Evolutionary conservation across 2,329 filamentous ascomycete species (phyloP).

Genomic region (Fusarium goolgardi): DNA sequence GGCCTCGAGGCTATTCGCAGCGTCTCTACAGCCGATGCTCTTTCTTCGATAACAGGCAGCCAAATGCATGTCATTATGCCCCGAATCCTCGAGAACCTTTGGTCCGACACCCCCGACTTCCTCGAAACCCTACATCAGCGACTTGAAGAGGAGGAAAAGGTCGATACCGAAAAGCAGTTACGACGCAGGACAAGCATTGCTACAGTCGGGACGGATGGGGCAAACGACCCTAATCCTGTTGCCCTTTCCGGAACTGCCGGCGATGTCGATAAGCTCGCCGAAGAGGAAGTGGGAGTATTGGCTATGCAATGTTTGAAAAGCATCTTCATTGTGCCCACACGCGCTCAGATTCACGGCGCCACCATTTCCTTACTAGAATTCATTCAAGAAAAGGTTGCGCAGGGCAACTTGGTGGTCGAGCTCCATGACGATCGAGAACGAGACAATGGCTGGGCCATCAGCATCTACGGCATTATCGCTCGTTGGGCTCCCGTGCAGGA

Average conservation of each 20-base stretch:
- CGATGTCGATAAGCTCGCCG: conserved; percentile 89
- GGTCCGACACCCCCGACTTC: conserved; percentile 77
- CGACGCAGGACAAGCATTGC: conserved; percentile 81
- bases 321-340: conserved; percentile 85
- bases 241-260: conserved; percentile 83
- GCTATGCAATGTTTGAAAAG: conserved; percentile 88
- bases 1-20: conserved; percentile 84
- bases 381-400: conserved; percentile 69
- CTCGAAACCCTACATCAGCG: conserved; percentile 75
- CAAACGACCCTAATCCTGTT: conserved; percentile 71
- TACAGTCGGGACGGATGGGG: conserved; percentile 74
- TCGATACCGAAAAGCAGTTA: conserved; percentile 71
- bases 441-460: conserved; percentile 80
- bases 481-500: conserved; percentile 95
- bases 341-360: conserved; percentile 82
- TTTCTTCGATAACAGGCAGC: conserved; percentile 78
- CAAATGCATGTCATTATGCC: conserved; percentile 85
- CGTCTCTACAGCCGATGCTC: conserved; percentile 81
- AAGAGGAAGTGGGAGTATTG: conserved; percentile 86
- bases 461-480: conserved; percentile 81
- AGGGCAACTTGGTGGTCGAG: conserved; percentile 65
- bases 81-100: conserved; percentile 87
- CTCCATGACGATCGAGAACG: conserved; percentile 55
- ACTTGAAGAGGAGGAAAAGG: conserved; percentile 74
- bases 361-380: conserved; percentile 81